Percentiles rank a stretch among this genome's conserved stretches.
Evolutionary conservation across 2,329 filamentous ascomycete species (phyloP).

Genomic region (Fusarium papillatum): DNA sequence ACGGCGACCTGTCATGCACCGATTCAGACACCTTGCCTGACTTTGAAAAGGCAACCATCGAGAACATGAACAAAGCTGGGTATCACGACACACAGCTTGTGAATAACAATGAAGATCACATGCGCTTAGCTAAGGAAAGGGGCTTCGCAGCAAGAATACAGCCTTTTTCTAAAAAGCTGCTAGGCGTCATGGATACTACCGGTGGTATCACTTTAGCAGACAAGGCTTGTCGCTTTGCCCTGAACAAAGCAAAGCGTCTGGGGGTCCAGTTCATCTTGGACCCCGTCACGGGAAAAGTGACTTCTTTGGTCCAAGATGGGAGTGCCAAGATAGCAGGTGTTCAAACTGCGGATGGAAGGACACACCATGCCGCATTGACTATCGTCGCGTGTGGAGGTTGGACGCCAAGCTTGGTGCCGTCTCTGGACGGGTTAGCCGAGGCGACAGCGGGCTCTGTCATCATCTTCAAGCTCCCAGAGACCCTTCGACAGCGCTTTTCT

Average conservation of each 20-base stretch:
- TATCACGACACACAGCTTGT: not conserved
- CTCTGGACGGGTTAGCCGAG: not conserved
- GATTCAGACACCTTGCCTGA: not conserved
- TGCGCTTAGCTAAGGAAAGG: not conserved
- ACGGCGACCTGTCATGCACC: not conserved
- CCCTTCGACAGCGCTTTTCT: not conserved
- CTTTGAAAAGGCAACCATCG: not conserved
- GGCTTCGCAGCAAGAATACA: not conserved
- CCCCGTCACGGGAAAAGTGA: not conserved
- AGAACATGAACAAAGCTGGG: constrained; percentile 2
- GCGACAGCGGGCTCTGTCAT: not conserved
- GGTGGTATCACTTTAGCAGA: not conserved
- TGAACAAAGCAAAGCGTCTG: constrained; percentile 3
- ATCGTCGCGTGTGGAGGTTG: constrained; percentile 12
- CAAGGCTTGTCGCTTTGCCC: constrained; percentile 12
- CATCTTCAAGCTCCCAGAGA: not conserved
- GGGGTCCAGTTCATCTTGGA: not conserved
- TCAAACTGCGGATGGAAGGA: not conserved
- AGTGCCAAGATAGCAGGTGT: not conserved
- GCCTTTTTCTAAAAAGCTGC: not conserved
- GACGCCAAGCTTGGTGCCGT: not conserved
- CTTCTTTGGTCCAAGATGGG: not conserved
- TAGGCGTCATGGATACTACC: not conserved
- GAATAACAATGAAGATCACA: not conserved
- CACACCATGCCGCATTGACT: not conserved